Conservation (phyloP, 768 basidiomycete species). For the Infundibulicybe gibba region DNA sequence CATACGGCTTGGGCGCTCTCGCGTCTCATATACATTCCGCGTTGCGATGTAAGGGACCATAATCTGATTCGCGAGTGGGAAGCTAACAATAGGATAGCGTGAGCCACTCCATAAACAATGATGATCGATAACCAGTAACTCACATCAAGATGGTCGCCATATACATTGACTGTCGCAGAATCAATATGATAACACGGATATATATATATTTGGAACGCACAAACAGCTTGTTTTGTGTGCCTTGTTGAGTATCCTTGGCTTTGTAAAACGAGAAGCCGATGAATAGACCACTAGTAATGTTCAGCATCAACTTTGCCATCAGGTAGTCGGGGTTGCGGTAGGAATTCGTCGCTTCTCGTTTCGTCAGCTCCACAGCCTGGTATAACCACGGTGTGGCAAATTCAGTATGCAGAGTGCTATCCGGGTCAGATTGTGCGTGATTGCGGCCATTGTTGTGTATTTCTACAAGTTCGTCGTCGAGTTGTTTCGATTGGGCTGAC, state of each 20-base stretch:
- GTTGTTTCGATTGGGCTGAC: constrained; percentile 28
- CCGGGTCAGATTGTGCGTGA: constrained; percentile 31
- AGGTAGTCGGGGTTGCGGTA: constrained; percentile 65
- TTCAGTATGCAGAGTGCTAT: constrained; percentile 32
- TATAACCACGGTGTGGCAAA: constrained; percentile 54
- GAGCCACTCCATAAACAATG: too few relatives aligned
- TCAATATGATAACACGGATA: too few relatives aligned
- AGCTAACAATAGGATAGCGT: constrained; percentile 20
- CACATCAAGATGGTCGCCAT: constrained; percentile 47
- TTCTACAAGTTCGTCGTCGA: constrained; percentile 30
- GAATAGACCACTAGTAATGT: constrained; percentile 50
- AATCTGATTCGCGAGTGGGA: constrained; percentile 59
- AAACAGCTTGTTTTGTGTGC: constrained; percentile 65
- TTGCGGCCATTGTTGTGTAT: constrained; percentile 52
- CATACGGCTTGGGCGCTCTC: constrained; percentile 63
- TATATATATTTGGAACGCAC: constrained; percentile 30
- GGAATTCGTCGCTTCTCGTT: constrained; percentile 39
- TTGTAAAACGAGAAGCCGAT: constrained; percentile 40
- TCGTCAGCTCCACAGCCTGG: constrained; percentile 39
- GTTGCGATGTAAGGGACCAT: constrained; percentile 57
- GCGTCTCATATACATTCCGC: constrained; percentile 60
- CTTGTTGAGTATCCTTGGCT: constrained; percentile 48
- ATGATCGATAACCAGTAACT: too few relatives aligned
- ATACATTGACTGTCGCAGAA: constrained; percentile 56
- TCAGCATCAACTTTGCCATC: constrained; percentile 53